Conservation (phyloP, 2,329 filamentous ascomycete genomes). For the Aureobasidium melanogenum region DNA sequence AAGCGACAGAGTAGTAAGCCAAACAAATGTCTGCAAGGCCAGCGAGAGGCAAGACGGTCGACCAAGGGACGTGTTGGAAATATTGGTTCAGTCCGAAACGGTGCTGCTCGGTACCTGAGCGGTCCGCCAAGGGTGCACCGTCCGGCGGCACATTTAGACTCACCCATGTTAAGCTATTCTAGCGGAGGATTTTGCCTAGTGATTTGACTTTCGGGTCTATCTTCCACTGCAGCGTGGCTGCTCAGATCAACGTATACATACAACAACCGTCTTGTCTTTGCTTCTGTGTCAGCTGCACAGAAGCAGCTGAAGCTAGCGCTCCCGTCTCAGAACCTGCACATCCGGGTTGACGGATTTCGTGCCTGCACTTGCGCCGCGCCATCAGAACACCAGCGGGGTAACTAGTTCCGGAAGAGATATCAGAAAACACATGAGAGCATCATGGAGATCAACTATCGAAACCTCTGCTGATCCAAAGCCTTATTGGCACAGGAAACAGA, state of each 20-base stretch:
- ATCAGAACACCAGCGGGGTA: not conserved
- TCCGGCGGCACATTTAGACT: not conserved
- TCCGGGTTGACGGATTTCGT: not conserved
- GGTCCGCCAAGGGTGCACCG: not conserved
- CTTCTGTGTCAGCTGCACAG: not conserved
- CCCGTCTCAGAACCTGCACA: not conserved
- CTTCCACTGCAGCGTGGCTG: not conserved
- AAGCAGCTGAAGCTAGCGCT: not conserved
- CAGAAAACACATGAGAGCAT: not conserved
- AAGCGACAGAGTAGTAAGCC: not conserved
- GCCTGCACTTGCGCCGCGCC: conserved; percentile 2
- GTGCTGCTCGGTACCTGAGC: not conserved
- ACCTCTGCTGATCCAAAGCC: not conserved
- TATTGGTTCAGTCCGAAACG: not conserved
- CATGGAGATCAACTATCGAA: not conserved
- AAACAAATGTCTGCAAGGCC: not conserved
- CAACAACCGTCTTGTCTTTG: not conserved
- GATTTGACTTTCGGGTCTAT: not conserved
- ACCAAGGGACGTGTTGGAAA: not conserved
- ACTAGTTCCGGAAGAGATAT: not conserved
- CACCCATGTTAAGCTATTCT: not conserved
- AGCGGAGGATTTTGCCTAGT: not conserved
- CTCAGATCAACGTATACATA: not conserved
- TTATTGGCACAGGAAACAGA: not conserved
- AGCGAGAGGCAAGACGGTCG: not conserved